Percentiles rank a stretch among this genome's conserved stretches.
Evolutionary conservation across 2,329 filamentous ascomycete species (phyloP).

Genomic region (Lachnum nothofagi): DNA sequence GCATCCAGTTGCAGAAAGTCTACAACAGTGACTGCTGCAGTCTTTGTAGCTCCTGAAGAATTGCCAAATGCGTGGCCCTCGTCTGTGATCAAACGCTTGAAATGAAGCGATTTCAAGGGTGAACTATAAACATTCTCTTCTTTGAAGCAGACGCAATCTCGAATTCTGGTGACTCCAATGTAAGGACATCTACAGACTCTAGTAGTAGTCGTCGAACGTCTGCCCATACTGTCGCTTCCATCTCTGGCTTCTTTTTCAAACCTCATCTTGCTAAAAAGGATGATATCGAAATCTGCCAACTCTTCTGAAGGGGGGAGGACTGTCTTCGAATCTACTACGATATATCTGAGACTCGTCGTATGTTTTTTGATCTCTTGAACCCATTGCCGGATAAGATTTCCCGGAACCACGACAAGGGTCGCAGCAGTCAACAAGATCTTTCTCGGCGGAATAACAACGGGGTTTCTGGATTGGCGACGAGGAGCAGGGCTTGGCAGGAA

Average conservation of each 20-base stretch:
- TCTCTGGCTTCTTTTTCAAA: slow-evolving; percentile 65
- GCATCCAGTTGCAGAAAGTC: slow-evolving; percentile 59
- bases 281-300: slow-evolving; percentile 65
- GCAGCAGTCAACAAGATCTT: slow-evolving; percentile 60
- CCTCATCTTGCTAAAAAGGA: slow-evolving; percentile 69
- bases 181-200: slow-evolving; percentile 17
- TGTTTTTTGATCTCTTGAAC: slow-evolving; percentile 74
- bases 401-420: slow-evolving; percentile 75
- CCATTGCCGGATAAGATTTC: slow-evolving; percentile 84
- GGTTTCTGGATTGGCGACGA: slow-evolving; percentile 37
- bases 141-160: slow-evolving; percentile 41
- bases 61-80: slow-evolving; percentile 84
- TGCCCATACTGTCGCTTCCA: slow-evolving; percentile 41
- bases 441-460: slow-evolving; percentile 36
- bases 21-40: slow-evolving; percentile 48
- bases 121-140: slow-evolving; percentile 46
- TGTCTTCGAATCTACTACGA: slow-evolving; percentile 53
- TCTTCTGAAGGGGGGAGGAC: slow-evolving; percentile 52
- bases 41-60: slow-evolving; percentile 49
- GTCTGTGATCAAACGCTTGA: slow-evolving; percentile 85
- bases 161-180: slow-evolving; percentile 39
- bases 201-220: slow-evolving; percentile 21
- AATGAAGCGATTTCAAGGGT: slow-evolving; percentile 67
- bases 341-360: slow-evolving; percentile 58
- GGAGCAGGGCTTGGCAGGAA: slow-evolving; percentile 44